Evolutionary conservation across 2,329 filamentous ascomycete species (phyloP).

Genomic region (Aspergillus vadensis): DNA sequence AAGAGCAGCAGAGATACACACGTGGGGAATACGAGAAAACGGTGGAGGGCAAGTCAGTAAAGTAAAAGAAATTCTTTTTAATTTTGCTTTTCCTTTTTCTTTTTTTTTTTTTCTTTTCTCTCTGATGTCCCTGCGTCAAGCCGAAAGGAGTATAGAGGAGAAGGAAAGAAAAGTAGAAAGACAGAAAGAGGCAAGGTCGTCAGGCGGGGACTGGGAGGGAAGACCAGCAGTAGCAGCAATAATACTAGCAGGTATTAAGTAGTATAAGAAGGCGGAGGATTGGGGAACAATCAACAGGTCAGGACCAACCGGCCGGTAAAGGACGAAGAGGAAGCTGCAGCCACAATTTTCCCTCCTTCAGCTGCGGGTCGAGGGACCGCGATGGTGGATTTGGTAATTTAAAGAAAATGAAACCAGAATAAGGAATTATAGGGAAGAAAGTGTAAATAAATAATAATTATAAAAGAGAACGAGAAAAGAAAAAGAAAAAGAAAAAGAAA

Average conservation of each 20-base stretch:
- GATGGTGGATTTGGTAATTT: constrained; percentile 8
- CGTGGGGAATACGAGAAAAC: constrained; percentile 33
- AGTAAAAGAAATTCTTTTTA: background rate
- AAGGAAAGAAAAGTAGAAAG: background rate
- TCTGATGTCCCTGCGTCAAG: background rate
- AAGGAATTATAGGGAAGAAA: background rate
- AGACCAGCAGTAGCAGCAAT: background rate
- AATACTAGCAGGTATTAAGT: background rate
- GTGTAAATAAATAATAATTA: constrained; percentile 3
- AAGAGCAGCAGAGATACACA: constrained; percentile 24
- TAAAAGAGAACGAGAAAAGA: constrained; percentile 7
- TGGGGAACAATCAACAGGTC: background rate
- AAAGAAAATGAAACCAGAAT: background rate
- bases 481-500: background rate
- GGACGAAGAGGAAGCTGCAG: constrained; percentile 11
- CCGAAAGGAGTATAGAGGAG: background rate
- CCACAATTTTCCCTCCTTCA: constrained; percentile 5
- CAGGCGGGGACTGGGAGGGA: constrained; percentile 13
- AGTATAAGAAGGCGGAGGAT: constrained; percentile 6
- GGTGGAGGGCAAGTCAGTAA: constrained; percentile 8
- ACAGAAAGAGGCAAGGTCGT: background rate
- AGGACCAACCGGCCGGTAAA: constrained; percentile 11
- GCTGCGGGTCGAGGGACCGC: constrained; percentile 10
- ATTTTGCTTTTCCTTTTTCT: background rate
- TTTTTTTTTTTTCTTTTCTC: background rate